These are phyloP conservation scores for Parachlorella kessleri DNA, from an alignment of 139 green algal species.

Conservation along the genomic window DNA sequence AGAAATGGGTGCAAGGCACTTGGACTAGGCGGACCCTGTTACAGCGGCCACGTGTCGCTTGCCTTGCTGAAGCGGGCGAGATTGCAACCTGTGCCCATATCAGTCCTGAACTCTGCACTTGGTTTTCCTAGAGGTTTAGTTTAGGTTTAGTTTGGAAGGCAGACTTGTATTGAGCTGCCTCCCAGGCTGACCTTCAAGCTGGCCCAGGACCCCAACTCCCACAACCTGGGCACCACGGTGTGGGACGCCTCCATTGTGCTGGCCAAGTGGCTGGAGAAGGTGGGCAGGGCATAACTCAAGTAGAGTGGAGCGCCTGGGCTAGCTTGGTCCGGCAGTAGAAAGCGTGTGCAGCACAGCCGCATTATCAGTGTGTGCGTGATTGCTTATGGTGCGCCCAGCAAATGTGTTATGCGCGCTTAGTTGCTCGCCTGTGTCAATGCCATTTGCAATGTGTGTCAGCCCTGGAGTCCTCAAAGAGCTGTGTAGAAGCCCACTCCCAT, in stretches of 20 bases:
- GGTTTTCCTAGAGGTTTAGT: neutral
- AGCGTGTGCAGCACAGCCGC: too few species aligned
- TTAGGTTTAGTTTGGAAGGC: neutral
- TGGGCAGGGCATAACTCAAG: slow-evolving; percentile 12
- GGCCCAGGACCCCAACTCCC: slow-evolving; percentile 76
- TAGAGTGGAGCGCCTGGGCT: too few species aligned
- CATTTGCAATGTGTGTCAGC: too few species aligned
- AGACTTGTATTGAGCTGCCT: neutral
- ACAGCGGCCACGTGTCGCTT: neutral
- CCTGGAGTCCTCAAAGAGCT: too few species aligned
- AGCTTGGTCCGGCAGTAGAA: too few species aligned
- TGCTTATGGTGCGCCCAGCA: too few species aligned
- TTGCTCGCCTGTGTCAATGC: too few species aligned
- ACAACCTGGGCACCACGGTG: slow-evolving; percentile 90
- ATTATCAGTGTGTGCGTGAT: too few species aligned
- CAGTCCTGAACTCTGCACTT: neutral
- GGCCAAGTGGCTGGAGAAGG: slow-evolving; percentile 92
- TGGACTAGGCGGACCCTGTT: neutral
- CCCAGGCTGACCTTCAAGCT: slow-evolving; percentile 59
- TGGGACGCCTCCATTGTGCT: slow-evolving; percentile 93
- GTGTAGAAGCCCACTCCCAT: too few species aligned
- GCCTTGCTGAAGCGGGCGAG: neutral
- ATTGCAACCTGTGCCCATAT: neutral
- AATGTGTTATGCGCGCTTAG: too few species aligned
- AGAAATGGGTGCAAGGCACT: neutral